These are phyloP conservation scores for Annulohypoxylon maeteangense DNA, from an alignment of 495 filamentous ascomycete species.

Conservation along the genomic window DNA sequence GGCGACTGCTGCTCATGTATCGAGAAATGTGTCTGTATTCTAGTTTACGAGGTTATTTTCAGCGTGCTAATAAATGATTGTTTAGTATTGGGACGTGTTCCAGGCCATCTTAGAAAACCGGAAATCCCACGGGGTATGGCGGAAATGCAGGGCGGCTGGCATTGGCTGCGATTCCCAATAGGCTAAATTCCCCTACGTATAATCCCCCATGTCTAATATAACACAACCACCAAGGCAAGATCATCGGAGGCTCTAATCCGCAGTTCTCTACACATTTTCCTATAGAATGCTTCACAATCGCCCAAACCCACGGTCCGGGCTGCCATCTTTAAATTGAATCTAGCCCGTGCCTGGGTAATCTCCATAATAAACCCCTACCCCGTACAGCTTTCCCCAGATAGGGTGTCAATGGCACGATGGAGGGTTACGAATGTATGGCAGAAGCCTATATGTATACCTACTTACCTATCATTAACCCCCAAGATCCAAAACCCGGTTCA, in stretches of 20 bases:
- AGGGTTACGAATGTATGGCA: background rate
- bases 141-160: slow-evolving; percentile 1
- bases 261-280: slow-evolving; percentile 20
- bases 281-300: slow-evolving; percentile 7
- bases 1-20: slow-evolving; percentile 15
- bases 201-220: slow-evolving; percentile 33
- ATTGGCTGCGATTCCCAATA: slow-evolving; percentile 31
- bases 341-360: slow-evolving; percentile 23
- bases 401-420: slow-evolving; percentile 15
- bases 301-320: slow-evolving; percentile 31
- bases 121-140: slow-evolving; percentile 30
- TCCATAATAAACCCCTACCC: slow-evolving; percentile 14
- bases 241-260: slow-evolving; percentile 43
- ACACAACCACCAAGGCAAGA: slow-evolving; percentile 13
- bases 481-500: background rate
- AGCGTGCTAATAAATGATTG: slow-evolving; percentile 18
- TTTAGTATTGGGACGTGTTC: slow-evolving; percentile 10
- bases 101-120: slow-evolving; percentile 14
- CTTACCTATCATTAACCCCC: background rate
- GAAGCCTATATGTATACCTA: slow-evolving; percentile 23
- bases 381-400: slow-evolving; percentile 16
- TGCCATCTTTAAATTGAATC: slow-evolving; percentile 40
- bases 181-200: slow-evolving; percentile 40
- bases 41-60: slow-evolving; percentile 9
- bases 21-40: slow-evolving; percentile 9